Conservation (phyloP, 2,329 filamentous ascomycete genomes). For the Cytospora chrysosperma region DNA sequence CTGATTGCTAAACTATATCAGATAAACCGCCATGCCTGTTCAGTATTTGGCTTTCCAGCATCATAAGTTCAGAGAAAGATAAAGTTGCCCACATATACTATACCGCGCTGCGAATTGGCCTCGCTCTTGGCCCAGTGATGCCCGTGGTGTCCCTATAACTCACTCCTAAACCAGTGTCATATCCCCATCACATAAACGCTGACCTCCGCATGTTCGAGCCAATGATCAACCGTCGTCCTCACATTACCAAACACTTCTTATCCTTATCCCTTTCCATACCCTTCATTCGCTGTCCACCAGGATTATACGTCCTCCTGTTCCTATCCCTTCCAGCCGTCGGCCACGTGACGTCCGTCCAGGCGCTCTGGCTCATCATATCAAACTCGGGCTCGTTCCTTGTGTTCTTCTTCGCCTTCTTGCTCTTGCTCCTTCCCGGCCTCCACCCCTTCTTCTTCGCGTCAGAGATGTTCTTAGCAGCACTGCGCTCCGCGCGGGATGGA, state of each 20-base stretch:
- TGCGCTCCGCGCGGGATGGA: slow-evolving; percentile 57
- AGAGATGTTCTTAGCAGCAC: slow-evolving; percentile 61
- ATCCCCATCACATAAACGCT: background rate
- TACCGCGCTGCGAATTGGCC: background rate
- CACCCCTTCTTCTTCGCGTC: slow-evolving; percentile 60
- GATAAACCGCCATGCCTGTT: background rate
- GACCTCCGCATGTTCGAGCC: background rate
- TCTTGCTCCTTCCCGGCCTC: slow-evolving; percentile 40
- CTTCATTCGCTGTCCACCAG: background rate
- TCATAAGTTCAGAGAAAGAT: background rate
- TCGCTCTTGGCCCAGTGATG: background rate
- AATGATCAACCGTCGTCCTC: slow-evolving; percentile 24
- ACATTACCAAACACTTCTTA: slow-evolving; percentile 56
- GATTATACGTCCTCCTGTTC: slow-evolving; percentile 8
- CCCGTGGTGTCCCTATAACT: background rate
- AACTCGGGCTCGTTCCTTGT: slow-evolving; percentile 32
- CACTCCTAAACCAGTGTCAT: background rate
- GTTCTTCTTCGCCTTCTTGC: slow-evolving; percentile 40
- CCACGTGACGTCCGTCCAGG: slow-evolving; percentile 53
- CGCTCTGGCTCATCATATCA: slow-evolving; percentile 45
- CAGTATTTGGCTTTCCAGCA: background rate
- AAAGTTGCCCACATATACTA: background rate
- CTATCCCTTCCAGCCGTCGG: slow-evolving; percentile 27
- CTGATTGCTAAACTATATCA: background rate
- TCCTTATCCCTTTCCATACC: slow-evolving; percentile 35